A percentile compares a stretch with the other conserved stretches of the same genome.
Conservation (phyloP, 1,139 yeast genomes). For the Hanseniaspora uvarum region DNA sequence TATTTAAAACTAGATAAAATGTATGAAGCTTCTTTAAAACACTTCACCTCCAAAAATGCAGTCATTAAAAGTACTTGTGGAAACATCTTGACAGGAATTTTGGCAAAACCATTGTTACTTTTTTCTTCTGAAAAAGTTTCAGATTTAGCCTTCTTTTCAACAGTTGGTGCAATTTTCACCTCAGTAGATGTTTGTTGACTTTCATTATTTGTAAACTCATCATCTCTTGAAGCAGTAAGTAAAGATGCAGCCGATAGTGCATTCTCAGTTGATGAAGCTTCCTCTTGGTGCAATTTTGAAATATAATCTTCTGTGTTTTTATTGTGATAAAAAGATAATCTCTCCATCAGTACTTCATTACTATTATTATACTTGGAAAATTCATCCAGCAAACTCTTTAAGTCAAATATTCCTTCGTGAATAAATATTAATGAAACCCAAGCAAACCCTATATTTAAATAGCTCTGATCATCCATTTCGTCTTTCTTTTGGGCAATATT, state of each 20-base stretch:
- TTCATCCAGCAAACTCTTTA: not conserved
- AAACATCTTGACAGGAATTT: not conserved
- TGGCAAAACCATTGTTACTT: not conserved
- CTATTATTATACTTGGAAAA: not conserved
- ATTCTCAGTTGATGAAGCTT: conserved; percentile 36
- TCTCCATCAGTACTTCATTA: not conserved
- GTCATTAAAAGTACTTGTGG: not conserved
- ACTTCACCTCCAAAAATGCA: not conserved
- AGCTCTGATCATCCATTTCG: not conserved
- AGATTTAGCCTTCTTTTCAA: not conserved
- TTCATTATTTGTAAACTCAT: conserved; percentile 35
- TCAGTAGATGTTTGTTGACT: conserved; percentile 13
- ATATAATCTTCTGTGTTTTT: not conserved
- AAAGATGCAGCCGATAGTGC: conserved; percentile 88
- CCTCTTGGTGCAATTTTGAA: not conserved
- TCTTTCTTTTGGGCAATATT: not conserved
- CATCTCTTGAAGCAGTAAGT: conserved; percentile 46
- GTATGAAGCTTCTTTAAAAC: not conserved
- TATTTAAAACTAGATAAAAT: not conserved
- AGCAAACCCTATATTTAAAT: not conserved
- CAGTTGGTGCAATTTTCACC: not conserved
- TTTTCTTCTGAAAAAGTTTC: not conserved
- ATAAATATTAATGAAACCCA: not conserved
- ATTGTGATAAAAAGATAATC: not conserved
- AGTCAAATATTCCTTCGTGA: not conserved